phyloP scores from a whole-genome alignment of 108 stramenopile species.

The Cylindrotheca closterium region DNA sequence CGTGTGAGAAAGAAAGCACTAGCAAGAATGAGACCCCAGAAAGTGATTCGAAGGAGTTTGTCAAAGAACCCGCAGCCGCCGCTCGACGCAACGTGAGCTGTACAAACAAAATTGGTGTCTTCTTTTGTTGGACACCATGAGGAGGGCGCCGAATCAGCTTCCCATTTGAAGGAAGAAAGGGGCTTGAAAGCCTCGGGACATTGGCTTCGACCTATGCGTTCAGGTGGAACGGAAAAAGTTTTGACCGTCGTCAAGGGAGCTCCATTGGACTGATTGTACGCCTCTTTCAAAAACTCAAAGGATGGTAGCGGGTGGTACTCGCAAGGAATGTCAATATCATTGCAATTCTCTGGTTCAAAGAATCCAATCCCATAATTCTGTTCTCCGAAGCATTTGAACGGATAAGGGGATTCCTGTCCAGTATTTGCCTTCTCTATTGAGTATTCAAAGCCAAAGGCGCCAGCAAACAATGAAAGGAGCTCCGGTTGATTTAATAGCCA shows the following conservation, averaged over 20 bases:
- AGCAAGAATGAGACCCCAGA: background rate
- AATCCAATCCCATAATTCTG: constrained; percentile 31
- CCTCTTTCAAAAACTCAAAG: constrained; percentile 5
- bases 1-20: background rate
- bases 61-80: no score
- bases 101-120: background rate
- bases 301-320: constrained; percentile 1
- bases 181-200: constrained; percentile 5
- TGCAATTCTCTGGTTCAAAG: constrained; percentile 16
- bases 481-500: constrained; percentile 11
- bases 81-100: no score
- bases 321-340: constrained; percentile 11
- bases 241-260: background rate
- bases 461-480: constrained; percentile 27
- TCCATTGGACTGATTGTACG: background rate
- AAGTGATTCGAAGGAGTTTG: background rate
- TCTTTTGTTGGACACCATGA: constrained; percentile 3
- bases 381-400: constrained; percentile 17
- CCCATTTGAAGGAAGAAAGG: constrained; percentile 6
- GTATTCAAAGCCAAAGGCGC: constrained; percentile 53
- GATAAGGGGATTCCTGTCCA: constrained; percentile 14
- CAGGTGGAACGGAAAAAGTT: background rate
- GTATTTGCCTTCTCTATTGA: constrained; percentile 32
- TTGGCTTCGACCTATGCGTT: background rate
- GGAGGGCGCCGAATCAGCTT: background rate